Evolutionary conservation across 1,284 basidiomycete genomes (phyloP), one percentile per base, ranked within the genome.

Genomic region (Sphagnurus paluster): DNA sequence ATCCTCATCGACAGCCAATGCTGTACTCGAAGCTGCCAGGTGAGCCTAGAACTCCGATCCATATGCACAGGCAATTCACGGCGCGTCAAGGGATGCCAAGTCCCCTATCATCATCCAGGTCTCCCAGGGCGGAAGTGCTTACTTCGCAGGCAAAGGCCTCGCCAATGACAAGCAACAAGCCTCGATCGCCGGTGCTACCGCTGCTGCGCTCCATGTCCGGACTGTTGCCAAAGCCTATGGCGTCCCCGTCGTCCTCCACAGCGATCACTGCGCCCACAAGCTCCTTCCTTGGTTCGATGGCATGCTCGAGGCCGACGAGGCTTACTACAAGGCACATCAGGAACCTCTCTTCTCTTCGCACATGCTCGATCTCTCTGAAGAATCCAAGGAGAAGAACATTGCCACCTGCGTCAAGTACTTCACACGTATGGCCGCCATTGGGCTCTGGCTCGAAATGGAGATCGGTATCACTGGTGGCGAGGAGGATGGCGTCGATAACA

Each of bases 401-500:
- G 84, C 77, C 48, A 93, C 77, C 43, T 99, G 97, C 71, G 90
- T 80, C 53, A 84, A 94, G 71, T 99, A 99, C 82, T 96, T 99
- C 71, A 80, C 86, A 71, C 91, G 93, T 67, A 93, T 99, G 93
- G 90, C 92, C 21, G 84, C 88, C 58, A 74, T 98, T 65, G 88
- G 90, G 54, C 76, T 93, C 61, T 99, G 94, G 94, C 93, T 99
- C 70, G 97, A 99, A 82, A 99, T 99, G 97, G 97, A 99, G 76
- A 99, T 99, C 67, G 97, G 97, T 66, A 99, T 99, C 75, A 99
- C 97, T 50, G 97, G 96, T 69, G 96, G 96, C 66, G 96, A 99
- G 72, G 96, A 99, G 73, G 96, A 99, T 65, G 96, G 96, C 68
- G 96, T 99, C 44, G 93, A 97, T 73, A 96, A 97, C 80, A 87